Percentiles rank a stretch among this genome's conserved stretches.
Conservation (phyloP, 805 yeast genomes). For the Kregervanrija fluxuum region DNA sequence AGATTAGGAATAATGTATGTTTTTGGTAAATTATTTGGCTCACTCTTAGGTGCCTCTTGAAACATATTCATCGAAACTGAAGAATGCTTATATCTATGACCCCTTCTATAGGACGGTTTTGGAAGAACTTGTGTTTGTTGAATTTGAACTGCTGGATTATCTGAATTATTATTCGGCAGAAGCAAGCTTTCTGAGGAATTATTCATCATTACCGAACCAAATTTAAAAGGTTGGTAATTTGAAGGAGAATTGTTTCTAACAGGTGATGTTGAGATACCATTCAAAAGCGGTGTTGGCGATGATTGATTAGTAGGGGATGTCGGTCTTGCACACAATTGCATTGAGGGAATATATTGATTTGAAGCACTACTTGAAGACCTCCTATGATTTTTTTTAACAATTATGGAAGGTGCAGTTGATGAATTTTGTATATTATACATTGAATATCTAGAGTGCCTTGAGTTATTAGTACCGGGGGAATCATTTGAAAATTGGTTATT, state of each 20-base stretch:
- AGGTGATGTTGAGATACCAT: conserved; percentile 20
- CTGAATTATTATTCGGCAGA: conserved; percentile 2
- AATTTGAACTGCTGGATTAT: neutral
- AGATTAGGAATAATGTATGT: conserved; percentile 68
- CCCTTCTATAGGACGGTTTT: conserved; percentile 73
- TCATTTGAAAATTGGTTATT: too few relatives aligned
- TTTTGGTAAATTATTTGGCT: conserved; percentile 55
- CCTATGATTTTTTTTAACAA: conserved; percentile 7
- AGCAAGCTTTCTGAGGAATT: conserved; percentile 15
- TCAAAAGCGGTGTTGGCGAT: conserved; percentile 20
- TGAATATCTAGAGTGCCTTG: conserved; percentile 6
- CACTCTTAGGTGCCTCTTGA: conserved; percentile 79
- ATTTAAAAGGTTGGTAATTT: conserved; percentile 51
- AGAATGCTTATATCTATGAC: conserved; percentile 93
- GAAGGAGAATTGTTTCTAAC: conserved; percentile 27
- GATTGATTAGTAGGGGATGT: conserved; percentile 19
- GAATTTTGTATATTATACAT: conserved; percentile 13
- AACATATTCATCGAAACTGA: conserved; percentile 94
- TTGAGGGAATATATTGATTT: conserved; percentile 15
- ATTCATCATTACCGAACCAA: conserved; percentile 42
- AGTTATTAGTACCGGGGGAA: neutral
- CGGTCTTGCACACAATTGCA: conserved; percentile 8
- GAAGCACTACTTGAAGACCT: conserved; percentile 14
- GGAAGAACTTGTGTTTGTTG: conserved; percentile 14
- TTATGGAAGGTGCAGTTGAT: conserved; percentile 12